Conservation (phyloP, 495 filamentous ascomycete species). For the Neurospora tetraspora region DNA sequence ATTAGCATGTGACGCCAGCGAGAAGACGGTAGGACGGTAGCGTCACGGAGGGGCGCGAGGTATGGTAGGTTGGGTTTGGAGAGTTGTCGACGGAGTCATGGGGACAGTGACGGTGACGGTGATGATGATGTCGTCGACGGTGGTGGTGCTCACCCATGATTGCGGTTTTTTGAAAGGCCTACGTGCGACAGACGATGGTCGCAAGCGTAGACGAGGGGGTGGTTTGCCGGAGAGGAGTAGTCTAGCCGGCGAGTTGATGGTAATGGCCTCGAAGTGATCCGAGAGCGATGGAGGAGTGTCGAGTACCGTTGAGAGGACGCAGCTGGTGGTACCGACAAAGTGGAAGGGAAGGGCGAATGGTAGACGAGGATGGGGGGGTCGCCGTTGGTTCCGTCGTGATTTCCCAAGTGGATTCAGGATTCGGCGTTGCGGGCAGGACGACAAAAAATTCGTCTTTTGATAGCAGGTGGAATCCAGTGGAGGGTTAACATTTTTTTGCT, state of each 20-base stretch:
- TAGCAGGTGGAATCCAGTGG: conserved; percentile 8
- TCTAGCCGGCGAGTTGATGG: background rate
- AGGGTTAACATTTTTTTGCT: conserved; percentile 25
- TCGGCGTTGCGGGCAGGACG: background rate
- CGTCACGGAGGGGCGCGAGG: conserved; percentile 6
- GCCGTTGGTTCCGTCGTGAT: background rate
- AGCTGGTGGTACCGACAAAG: background rate
- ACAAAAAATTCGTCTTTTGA: background rate
- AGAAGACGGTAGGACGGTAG: conserved; percentile 3
- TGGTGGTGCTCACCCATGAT: conserved; percentile 69
- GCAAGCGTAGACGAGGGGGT: conserved; percentile 33
- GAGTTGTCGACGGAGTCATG: conserved; percentile 1
- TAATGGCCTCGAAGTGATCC: background rate
- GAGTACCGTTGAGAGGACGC: background rate
- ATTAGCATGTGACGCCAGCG: conserved; percentile 23
- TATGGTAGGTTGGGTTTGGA: background rate
- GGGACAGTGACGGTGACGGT: background rate
- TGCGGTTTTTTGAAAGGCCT: conserved; percentile 44
- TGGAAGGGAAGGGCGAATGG: background rate
- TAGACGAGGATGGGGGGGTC: background rate
- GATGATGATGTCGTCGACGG: background rate
- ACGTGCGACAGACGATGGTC: conserved; percentile 32
- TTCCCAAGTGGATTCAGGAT: background rate
- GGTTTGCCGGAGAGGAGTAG: conserved; percentile 7
- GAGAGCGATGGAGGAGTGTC: background rate